These are phyloP conservation scores for Colletotrichum sp. DNA, from an alignment of 2,329 filamentous ascomycete genomes.

Conservation along the genomic window DNA sequence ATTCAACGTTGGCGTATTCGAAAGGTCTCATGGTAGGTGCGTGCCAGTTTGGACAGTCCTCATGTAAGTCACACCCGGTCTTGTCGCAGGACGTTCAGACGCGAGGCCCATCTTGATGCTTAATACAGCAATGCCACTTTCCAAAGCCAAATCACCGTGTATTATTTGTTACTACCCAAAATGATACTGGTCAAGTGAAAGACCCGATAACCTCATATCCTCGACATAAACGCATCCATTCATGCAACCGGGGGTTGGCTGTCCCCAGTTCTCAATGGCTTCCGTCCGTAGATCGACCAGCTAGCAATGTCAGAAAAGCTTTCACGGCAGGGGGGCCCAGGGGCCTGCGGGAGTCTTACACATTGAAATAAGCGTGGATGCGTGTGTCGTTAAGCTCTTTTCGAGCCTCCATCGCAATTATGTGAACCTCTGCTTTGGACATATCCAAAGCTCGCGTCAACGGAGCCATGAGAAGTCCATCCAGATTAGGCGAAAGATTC, in stretches of 20 bases:
- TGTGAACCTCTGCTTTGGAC: not conserved
- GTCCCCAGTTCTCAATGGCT: not conserved
- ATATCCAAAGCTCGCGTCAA: not conserved
- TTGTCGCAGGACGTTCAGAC: not conserved
- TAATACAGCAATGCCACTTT: not conserved
- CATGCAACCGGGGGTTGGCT: not conserved
- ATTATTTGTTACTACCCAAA: not conserved
- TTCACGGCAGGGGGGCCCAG: not conserved
- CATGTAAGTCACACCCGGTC: not conserved
- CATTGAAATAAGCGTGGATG: not conserved
- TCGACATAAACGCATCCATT: not conserved
- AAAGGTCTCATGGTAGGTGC: not conserved
- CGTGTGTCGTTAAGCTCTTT: not conserved
- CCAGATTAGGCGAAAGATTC: not conserved
- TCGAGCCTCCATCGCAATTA: not conserved
- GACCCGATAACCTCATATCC: not conserved
- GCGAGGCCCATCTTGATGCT: not conserved
- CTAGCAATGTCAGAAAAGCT: not conserved
- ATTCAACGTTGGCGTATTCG: not conserved
- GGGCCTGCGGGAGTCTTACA: not conserved
- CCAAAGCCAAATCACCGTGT: not conserved
- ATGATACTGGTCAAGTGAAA: not conserved
- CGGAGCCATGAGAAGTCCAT: not conserved
- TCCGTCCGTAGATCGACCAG: not conserved
- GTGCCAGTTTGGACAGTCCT: not conserved